These are phyloP conservation scores for Prunus campanulata DNA, from an alignment of 306 rosid genomes.

Conservation along the genomic window DNA sequence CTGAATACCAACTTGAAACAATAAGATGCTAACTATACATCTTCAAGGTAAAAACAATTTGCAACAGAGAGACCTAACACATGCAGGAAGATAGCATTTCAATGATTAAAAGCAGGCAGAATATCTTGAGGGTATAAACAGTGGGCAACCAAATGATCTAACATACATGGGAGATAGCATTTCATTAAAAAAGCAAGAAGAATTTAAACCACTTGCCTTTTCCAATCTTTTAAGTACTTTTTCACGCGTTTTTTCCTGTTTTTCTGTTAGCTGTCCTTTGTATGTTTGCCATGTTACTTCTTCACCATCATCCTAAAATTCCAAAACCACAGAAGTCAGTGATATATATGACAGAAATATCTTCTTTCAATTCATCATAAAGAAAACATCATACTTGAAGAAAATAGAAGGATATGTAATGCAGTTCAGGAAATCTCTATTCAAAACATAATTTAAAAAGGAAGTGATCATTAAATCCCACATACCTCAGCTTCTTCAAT, in stretches of 20 bases:
- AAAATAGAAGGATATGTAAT: neutral
- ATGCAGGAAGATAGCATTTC: neutral
- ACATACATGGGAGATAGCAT: neutral
- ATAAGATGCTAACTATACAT: neutral
- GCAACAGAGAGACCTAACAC: neutral
- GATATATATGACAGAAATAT: neutral
- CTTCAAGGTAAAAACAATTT: neutral
- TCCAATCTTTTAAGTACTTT: slow-evolving; percentile 83
- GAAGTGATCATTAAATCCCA: slow-evolving; percentile 19
- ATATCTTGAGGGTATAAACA: neutral
- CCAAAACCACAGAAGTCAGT: slow-evolving; percentile 16
- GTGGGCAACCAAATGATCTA: neutral
- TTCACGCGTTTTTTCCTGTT: slow-evolving; percentile 86
- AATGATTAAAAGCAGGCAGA: neutral
- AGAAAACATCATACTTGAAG: neutral
- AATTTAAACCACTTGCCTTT: slow-evolving; percentile 50
- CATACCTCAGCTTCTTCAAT: slow-evolving; percentile 88
- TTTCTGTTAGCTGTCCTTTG: slow-evolving; percentile 91
- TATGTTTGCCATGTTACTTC: slow-evolving; percentile 96
- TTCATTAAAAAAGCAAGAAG: slow-evolving; percentile 6
- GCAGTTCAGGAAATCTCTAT: slow-evolving; percentile 13
- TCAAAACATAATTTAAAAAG: slow-evolving; percentile 9
- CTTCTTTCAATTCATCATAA: slow-evolving; percentile 1
- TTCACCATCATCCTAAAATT: slow-evolving; percentile 72
- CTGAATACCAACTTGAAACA: neutral